Base-by-base conservation (phyloP, 495 filamentous ascomycete genomes). In the Gamarada debralockiae region DNA sequence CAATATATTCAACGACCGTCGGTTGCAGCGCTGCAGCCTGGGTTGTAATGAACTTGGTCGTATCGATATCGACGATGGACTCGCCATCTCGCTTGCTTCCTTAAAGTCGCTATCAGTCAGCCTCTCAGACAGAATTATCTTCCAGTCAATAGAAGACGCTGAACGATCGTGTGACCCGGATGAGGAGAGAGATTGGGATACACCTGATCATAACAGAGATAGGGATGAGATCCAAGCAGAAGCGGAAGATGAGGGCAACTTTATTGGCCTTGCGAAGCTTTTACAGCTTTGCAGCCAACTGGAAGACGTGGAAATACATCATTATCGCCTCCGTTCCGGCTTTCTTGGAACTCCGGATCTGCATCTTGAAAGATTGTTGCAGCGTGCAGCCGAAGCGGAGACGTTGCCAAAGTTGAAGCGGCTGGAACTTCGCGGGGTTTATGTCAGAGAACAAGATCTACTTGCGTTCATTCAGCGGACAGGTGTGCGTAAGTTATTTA, bases 91-190 rank as follows among this genome's bases (percentile, higher is more conserved):
- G 9, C 17, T 49, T 13, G 29, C 29, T 13, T 37, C 17, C 9
- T 39, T 38, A 20, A 49, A 49, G 21, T 49, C 47, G 15, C 31
- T 49, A 20, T 39, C 33, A 21, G 24, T 49, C 47, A 49, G 33
- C 47, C 15, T 49, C 7, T 49, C 47, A 15, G 45, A 48, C 17
- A 36, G 13, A 34, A 22, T 48, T 12, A 48, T 33, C 45, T n/a
- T n/a, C n/a, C n/a, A n/a, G n/a, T n/a, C n/a, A n/a, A n/a, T n/a
- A n/a, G n/a, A n/a, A n/a, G n/a, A n/a, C n/a, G n/a, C n/a, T n/a
- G n/a, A n/a, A n/a, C n/a, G n/a, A n/a, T n/a, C n/a, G n/a, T n/a
- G n/a, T n/a, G n/a, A n/a, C n/a, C n/a, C n/a, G n/a, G n/a, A n/a
- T n/a, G n/a, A n/a, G n/a, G n/a, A n/a, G n/a, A n/a, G n/a, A n/a